Evolutionary conservation across 2,329 filamentous ascomycete genomes (phyloP), one percentile per base, ranked within the genome.

Genomic region (Clarireedia monteithiana): DNA sequence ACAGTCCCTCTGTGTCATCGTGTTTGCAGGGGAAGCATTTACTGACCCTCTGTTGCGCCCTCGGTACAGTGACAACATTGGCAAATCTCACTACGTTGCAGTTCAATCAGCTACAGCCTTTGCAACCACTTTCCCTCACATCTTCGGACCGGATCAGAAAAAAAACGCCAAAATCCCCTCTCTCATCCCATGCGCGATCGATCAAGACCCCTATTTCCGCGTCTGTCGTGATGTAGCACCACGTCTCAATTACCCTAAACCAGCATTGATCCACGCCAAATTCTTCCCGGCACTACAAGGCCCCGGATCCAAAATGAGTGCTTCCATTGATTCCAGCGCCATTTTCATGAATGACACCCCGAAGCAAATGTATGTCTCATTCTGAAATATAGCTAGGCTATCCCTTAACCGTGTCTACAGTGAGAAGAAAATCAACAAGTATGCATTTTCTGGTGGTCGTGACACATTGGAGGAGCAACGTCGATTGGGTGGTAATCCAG

Each of bases 241-340:
- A 49, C 81, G 88, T 60, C 82, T 96, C 74, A 74, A 78, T 53
- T 84, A 78, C 54, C 78, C 80, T 75, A 97, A 96, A 74, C 91
- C 92, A 2, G 85, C 88, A 0, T 77, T 97, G 48, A 92, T 96
- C 57, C 89, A 96, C 70, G 81, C 88, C 23, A 85, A 88, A 60
- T 97, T 97, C 77, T 78, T 97, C 48, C 90, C 91, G 38, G 91
- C 91, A 0, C 78, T 97, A 2, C 91, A 96, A 73, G 94, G 94
- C 0, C 85, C 90, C 0, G 92, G 92, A 36, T 90, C 88, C 40
- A 97, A 97, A 75, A 96, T 96, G 91, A 91, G 87, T 53, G 88
- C 91, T 5, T 82, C 77, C 42, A 76, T 87, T 57, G 82, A 88
- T 57, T 86, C 82, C 58, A 91, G 87, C 6, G 89, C 90, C 58